phyloP scores from a whole-genome alignment of 2,329 filamentous ascomycete genomes.

The Meredithiella fracta region DNA sequence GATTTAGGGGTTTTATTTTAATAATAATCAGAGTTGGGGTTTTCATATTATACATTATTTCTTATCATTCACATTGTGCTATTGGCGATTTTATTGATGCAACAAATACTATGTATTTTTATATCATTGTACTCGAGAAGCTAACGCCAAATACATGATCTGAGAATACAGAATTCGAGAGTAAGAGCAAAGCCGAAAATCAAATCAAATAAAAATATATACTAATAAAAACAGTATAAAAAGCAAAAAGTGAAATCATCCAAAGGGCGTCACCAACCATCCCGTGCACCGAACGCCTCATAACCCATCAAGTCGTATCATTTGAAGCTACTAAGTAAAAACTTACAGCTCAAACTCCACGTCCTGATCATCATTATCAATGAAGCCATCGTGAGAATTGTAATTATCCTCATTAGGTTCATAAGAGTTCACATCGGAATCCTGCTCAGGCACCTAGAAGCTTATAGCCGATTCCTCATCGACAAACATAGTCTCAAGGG shows the following conservation, averaged over 20 bases:
- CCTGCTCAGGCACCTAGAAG: too few relatives aligned
- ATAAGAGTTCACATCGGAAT: not conserved
- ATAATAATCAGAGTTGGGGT: slow-evolving; percentile 2
- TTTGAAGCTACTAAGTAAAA: not conserved
- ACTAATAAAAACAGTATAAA: not conserved
- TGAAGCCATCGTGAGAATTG: not conserved
- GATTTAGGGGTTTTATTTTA: not conserved
- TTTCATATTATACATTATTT: not conserved
- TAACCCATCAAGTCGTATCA: not conserved
- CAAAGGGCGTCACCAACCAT: too few relatives aligned
- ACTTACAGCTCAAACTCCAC: slow-evolving; percentile 2
- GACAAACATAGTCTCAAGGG: not conserved
- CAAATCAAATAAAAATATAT: not conserved
- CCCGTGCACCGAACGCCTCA: not conserved
- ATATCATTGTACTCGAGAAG: not conserved
- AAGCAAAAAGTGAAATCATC: too few relatives aligned
- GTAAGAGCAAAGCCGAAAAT: not conserved
- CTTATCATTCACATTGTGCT: not conserved
- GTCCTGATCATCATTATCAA: not conserved
- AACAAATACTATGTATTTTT: not conserved
- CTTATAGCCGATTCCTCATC: not conserved
- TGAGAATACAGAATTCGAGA: not conserved
- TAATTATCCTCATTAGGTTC: not conserved
- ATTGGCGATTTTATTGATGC: not conserved
- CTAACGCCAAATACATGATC: not conserved